phyloP scores from a whole-genome alignment of 2,329 filamentous ascomycete species.

The Karstenula rhodostoma region DNA sequence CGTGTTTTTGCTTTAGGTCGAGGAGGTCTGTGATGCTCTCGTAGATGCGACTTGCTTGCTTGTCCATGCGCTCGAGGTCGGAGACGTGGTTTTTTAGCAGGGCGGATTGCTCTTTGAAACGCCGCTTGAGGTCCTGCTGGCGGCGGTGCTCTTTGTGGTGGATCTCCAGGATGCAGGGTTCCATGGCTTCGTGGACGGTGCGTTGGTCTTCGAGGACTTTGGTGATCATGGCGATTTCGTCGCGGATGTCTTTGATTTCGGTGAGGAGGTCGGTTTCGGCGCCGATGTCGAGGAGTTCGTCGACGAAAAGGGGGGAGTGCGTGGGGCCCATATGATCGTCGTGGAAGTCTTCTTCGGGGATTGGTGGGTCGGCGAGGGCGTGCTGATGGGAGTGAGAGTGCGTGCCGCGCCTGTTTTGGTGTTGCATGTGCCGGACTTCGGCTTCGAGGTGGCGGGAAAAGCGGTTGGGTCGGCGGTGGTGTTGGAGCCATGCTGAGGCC shows the following conservation, averaged over 20 bases:
- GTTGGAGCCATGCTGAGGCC: slow-evolving; percentile 63
- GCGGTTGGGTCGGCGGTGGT: slow-evolving; percentile 55
- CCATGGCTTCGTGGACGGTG: slow-evolving; percentile 58
- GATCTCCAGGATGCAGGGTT: slow-evolving; percentile 52
- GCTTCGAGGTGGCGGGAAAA: slow-evolving; percentile 48
- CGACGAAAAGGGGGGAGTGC: slow-evolving; percentile 57
- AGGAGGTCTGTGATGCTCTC: slow-evolving; percentile 68
- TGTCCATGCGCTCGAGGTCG: slow-evolving; percentile 70
- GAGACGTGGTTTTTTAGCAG: slow-evolving; percentile 65
- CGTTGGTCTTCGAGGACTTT: slow-evolving; percentile 62
- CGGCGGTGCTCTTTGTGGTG: slow-evolving; percentile 46
- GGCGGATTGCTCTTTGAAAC: slow-evolving; percentile 65
- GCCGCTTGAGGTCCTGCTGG: slow-evolving; percentile 61
- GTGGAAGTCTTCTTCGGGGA: slow-evolving; percentile 41
- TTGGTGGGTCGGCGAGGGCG: slow-evolving; percentile 32
- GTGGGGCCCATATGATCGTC: slow-evolving; percentile 35
- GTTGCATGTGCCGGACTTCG: slow-evolving; percentile 42
- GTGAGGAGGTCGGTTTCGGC: slow-evolving; percentile 67
- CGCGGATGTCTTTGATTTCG: slow-evolving; percentile 72
- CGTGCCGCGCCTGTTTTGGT: slow-evolving; percentile 36
- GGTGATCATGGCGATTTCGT: slow-evolving; percentile 70
- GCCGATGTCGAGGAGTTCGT: slow-evolving; percentile 66
- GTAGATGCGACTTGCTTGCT: slow-evolving; percentile 68
- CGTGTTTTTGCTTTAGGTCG: slow-evolving; percentile 74
- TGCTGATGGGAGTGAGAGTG: slow-evolving; percentile 41